Evolutionary conservation across 1,284 basidiomycete species (phyloP), one percentile per base, ranked within the genome.

Genomic region (Moesziomyces sp.): DNA sequence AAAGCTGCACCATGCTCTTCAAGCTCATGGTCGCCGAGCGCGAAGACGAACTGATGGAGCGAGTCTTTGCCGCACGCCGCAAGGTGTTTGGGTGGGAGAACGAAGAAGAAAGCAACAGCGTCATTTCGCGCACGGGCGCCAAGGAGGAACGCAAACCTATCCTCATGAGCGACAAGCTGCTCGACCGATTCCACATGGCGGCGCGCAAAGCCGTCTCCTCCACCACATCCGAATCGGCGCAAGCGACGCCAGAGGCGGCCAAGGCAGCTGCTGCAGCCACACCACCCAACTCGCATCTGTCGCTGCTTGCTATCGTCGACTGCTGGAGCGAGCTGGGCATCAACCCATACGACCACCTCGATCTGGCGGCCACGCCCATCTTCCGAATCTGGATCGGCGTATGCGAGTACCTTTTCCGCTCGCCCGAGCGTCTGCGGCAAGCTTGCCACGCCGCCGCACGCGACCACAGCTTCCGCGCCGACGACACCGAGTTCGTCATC

Each of bases 361-460:
- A 92, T 26, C 89, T 99, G 45, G 96, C 96, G 0, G 96, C 95
- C 7, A 99, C 96, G 3, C 96, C 97, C 0, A 89, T 98, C 52
- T 99, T 99, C 86, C 90, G 94, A 52, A 88, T 98, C 74, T 98
- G 97, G 92, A 92, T 99, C 58, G 97, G 96, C 44, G 94, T 98
- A 10, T 94, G 94, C 5, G 95, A 99, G 84, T 93, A 97, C 86
- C 88, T 99, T 19, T 99, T 98, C 87, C 88, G 91, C 52, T 87
- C 87, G 8, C 90, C 65, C 2, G 59, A 69, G 21, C 69, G 82
- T 9, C 58, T 84, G 26, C 66, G 67, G 5, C 66, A 64, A 6
- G 75, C 82, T 0, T 78, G 79, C 53, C 61, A 64, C 8, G 92
- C 93, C 0, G 93, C 92, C 0, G 84, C 94, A 24, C 86, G 89